Evolutionary conservation across 208 protist species (phyloP).

Genomic region (Trypanosoma theileri): DNA sequence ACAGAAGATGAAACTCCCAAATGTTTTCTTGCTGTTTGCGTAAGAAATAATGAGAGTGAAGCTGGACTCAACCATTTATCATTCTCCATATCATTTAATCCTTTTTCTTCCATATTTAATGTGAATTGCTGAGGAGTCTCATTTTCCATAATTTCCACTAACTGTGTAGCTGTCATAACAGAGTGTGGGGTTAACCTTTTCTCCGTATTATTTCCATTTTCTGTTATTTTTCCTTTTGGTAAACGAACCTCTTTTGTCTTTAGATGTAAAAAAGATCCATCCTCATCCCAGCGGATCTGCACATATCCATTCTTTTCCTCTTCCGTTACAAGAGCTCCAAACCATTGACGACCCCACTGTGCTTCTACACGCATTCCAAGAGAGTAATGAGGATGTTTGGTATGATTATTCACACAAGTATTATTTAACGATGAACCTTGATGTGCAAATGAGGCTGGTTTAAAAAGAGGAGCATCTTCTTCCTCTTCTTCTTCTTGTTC

Average conservation of each 20-base stretch:
- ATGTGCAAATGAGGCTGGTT: background rate
- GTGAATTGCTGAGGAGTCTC: background rate
- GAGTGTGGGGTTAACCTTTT: background rate
- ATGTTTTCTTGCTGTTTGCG: background rate
- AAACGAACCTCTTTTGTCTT: slow-evolving; percentile 51
- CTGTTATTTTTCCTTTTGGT: background rate
- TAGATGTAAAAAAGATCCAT: slow-evolving; percentile 58
- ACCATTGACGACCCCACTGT: slow-evolving; percentile 60
- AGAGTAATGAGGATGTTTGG: slow-evolving; percentile 3
- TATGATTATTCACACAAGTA: too few relatives aligned
- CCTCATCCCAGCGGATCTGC: slow-evolving; percentile 62
- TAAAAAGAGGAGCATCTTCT: slow-evolving; percentile 20
- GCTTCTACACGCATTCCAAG: slow-evolving; percentile 57
- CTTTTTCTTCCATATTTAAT: too few relatives aligned
- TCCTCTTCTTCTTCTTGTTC: slow-evolving; percentile 15
- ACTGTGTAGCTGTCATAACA: slow-evolving; percentile 25
- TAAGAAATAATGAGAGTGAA: slow-evolving; percentile 6
- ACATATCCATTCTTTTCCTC: slow-evolving; percentile 57
- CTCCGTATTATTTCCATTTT: background rate
- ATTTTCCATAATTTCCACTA: slow-evolving; percentile 15
- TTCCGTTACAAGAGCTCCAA: slow-evolving; percentile 40
- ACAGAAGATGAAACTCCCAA: background rate
- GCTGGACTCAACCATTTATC: background rate
- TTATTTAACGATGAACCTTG: background rate
- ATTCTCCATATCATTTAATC: background rate